These are phyloP conservation scores for Barbatosphaeria neglecta DNA, from an alignment of 495 filamentous ascomycete genomes.

Conservation along the genomic window DNA sequence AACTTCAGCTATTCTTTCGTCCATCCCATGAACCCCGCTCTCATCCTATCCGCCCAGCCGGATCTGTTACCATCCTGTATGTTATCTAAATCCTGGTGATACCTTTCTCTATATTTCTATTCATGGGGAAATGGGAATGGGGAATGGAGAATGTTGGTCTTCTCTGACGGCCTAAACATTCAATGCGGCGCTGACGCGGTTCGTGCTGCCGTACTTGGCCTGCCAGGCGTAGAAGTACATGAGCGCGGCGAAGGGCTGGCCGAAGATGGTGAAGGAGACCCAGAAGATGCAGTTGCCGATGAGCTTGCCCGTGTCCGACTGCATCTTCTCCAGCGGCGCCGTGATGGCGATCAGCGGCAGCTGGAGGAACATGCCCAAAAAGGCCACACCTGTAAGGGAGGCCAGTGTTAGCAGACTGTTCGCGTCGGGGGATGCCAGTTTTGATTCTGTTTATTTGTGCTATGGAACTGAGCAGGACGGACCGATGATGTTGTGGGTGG, in stretches of 20 bases:
- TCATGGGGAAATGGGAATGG: too few species aligned
- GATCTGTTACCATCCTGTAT: too few species aligned
- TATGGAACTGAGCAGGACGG: conserved; percentile 12
- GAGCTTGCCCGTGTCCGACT: conserved; percentile 57
- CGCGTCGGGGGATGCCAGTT: neutral
- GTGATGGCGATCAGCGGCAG: conserved; percentile 80
- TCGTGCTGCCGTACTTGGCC: conserved; percentile 79
- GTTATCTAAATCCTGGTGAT: too few species aligned
- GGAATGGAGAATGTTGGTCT: too few species aligned
- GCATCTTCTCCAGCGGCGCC: conserved; percentile 62
- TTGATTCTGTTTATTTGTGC: too few species aligned
- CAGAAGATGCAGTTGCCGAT: conserved; percentile 92
- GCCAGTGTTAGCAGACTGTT: conserved; percentile 8
- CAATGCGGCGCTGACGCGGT: conserved; percentile 3
- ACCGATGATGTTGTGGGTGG: conserved; percentile 91
- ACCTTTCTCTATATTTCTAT: too few species aligned
- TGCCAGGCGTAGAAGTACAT: conserved; percentile 98
- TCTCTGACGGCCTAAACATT: too few species aligned
- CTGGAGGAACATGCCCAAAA: conserved; percentile 86
- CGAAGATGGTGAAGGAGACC: conserved; percentile 86
- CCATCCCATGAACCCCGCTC: too few species aligned
- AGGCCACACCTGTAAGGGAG: conserved; percentile 61
- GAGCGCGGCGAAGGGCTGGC: conserved; percentile 81
- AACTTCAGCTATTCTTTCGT: too few species aligned
- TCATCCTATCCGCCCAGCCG: too few species aligned